phyloP scores from a whole-genome alignment of 73 alveolate genomes.

The Uronychia binucleata region DNA sequence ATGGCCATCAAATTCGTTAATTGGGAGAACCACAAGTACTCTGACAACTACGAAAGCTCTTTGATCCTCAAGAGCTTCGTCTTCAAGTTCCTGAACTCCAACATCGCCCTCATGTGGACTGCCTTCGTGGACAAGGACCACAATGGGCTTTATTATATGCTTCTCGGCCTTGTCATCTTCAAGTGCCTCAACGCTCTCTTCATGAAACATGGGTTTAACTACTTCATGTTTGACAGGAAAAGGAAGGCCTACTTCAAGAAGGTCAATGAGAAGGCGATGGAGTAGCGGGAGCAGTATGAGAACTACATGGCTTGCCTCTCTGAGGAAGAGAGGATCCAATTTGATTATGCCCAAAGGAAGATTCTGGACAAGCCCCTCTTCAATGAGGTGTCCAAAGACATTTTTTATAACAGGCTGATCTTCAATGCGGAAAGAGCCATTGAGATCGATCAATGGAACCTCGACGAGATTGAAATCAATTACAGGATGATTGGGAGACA shows the following conservation, averaged over 20 bases:
- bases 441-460: background rate
- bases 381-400: background rate
- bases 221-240: slow-evolving; percentile 1
- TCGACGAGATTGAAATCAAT: slow-evolving; percentile 47
- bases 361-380: background rate
- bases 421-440: slow-evolving; percentile 7
- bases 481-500: slow-evolving; percentile 10
- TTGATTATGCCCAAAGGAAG: background rate
- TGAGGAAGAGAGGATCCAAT: background rate
- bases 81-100: slow-evolving; percentile 42
- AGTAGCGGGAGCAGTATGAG: background rate
- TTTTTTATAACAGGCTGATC: slow-evolving; percentile 22
- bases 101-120: slow-evolving; percentile 42
- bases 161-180: slow-evolving; percentile 30
- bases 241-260: background rate
- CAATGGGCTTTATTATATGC: slow-evolving; percentile 13
- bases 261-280: background rate
- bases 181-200: slow-evolving; percentile 1
- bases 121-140: slow-evolving; percentile 37
- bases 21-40: slow-evolving; percentile 52
- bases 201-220: background rate
- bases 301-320: background rate
- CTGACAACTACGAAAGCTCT: slow-evolving; percentile 40
- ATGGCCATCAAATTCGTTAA: slow-evolving; percentile 25
- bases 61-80: slow-evolving; percentile 29